Percentiles rank a stretch among this genome's conserved stretches.
Conservation (phyloP, 73 alveolate species). For the Paraurostyla sp. region DNA sequence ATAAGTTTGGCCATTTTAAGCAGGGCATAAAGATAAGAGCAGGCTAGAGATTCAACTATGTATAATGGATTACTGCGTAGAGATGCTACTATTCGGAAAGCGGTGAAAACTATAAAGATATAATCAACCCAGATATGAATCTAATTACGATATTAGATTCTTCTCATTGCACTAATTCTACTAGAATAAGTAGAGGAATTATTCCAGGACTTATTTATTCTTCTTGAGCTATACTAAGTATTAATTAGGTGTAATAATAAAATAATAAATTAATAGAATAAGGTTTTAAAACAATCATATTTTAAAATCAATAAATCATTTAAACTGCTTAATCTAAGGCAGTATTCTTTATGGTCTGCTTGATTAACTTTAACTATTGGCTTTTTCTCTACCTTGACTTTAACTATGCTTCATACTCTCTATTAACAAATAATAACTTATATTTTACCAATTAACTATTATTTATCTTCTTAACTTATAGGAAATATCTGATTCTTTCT, state of each 20-base stretch:
- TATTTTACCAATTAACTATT: not conserved
- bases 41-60: not conserved
- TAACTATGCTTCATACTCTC: no score
- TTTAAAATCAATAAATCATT: not conserved
- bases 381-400: not conserved
- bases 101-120: not conserved
- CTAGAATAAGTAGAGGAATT: slow-evolving; percentile 45
- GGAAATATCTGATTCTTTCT: slow-evolving; percentile 68
- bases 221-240: not conserved
- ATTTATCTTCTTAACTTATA: not conserved
- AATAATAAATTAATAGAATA: not conserved
- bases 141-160: not conserved
- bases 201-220: slow-evolving; percentile 23
- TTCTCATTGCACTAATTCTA: slow-evolving; percentile 2
- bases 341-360: no score
- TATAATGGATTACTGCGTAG: not conserved
- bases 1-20: not conserved
- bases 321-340: no score
- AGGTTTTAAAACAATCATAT: not conserved
- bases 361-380: no score
- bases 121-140: not conserved
- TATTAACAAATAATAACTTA: no score
- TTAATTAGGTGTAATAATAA: not conserved
- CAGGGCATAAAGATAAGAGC: not conserved
- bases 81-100: slow-evolving; percentile 48